Evolutionary conservation across 345 rosid genomes (phyloP).

Genomic region (Citrus medica): DNA sequence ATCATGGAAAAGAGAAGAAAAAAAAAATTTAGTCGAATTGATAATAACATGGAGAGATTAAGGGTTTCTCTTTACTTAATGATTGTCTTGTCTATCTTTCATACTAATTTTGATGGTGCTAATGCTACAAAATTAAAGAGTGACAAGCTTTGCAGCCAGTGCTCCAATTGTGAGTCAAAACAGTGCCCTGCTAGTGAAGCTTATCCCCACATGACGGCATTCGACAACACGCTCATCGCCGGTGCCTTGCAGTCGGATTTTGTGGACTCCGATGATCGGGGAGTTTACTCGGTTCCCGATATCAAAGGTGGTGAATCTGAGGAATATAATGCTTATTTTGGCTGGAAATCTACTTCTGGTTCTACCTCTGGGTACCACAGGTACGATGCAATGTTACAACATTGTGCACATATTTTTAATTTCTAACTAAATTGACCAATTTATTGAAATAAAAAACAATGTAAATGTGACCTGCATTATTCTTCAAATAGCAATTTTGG

Average conservation of each 20-base stretch:
- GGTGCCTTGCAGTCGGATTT: constrained; percentile 41
- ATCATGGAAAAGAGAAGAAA: neutral
- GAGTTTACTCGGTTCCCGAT: constrained; percentile 40
- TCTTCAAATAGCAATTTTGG: too few relatives aligned
- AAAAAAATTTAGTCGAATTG: neutral
- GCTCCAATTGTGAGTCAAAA: constrained; percentile 26
- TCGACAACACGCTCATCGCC: constrained; percentile 32
- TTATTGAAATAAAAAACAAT: too few relatives aligned
- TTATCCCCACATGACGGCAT: constrained; percentile 46
- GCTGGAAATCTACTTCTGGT: constrained; percentile 55
- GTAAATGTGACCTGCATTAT: too few relatives aligned
- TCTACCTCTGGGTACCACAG: constrained; percentile 49
- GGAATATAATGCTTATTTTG: constrained; percentile 39
- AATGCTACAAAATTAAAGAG: constrained; percentile 14
- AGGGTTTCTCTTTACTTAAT: neutral
- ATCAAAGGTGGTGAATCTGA: constrained; percentile 35
- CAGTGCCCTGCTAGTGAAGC: constrained; percentile 42
- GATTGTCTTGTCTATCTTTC: constrained; percentile 7
- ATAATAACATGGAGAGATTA: constrained; percentile 9
- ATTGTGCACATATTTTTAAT: too few relatives aligned
- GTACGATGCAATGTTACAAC: constrained; percentile 8
- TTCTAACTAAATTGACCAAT: too few relatives aligned
- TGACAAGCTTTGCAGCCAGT: constrained; percentile 37
- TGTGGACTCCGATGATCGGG: constrained; percentile 26
- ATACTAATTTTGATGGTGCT: neutral